Conservation (phyloP, 306 rosid genomes). For the Trifolium subterraneum region DNA sequence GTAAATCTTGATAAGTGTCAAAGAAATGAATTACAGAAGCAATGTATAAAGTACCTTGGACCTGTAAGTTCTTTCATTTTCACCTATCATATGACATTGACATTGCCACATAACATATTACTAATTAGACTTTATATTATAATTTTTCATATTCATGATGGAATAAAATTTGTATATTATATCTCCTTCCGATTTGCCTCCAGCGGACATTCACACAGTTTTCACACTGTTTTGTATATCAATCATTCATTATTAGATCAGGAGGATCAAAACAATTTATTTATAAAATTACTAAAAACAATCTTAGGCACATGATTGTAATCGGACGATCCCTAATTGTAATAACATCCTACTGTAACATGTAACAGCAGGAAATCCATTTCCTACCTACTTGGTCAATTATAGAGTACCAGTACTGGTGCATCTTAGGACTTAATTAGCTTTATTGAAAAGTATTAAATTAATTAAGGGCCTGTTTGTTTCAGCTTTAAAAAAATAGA, state of each 20-base stretch:
- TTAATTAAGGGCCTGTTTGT: too few species aligned
- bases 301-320: too few species aligned
- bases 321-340: too few species aligned
- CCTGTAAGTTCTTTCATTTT: constrained; percentile 59
- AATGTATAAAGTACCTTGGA: constrained; percentile 84
- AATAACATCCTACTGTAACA: too few species aligned
- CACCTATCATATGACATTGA: neutral
- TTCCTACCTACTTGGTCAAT: constrained; percentile 38
- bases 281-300: too few species aligned
- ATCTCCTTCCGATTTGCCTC: too few species aligned
- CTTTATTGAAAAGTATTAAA: constrained; percentile 1
- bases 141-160: neutral
- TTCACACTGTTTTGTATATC: too few species aligned
- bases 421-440: constrained; percentile 17
- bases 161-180: neutral
- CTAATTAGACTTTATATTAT: neutral
- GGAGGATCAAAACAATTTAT: too few species aligned
- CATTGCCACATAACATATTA: constrained; percentile 21
- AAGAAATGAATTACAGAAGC: constrained; percentile 59
- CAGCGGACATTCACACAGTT: too few species aligned
- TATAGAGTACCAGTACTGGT: constrained; percentile 30
- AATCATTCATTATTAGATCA: too few species aligned
- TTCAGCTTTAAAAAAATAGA: too few species aligned
- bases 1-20: constrained; percentile 62
- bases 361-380: too few species aligned